Conservation (phyloP, 192 early-diverging fungal genomes). For the Funneliformis mosseae region DNA sequence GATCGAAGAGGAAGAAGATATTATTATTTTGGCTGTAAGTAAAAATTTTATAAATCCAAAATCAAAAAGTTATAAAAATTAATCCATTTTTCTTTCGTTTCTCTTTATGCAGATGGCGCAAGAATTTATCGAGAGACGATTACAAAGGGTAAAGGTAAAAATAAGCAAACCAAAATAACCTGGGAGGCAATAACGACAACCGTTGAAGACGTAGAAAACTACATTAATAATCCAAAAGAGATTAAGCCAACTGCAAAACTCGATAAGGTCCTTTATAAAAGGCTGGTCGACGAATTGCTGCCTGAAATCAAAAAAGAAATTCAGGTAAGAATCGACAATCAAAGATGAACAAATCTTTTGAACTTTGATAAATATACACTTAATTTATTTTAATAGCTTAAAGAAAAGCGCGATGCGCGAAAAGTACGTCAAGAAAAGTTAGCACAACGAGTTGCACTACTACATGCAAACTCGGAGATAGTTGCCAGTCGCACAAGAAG, state of each 20-base stretch:
- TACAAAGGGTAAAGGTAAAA: not conserved
- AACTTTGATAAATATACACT: not conserved
- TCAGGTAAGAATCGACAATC: not conserved
- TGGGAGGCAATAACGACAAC: slow-evolving; percentile 21
- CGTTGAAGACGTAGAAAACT: slow-evolving; percentile 16
- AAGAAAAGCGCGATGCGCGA: not conserved
- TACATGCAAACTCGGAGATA: slow-evolving; percentile 19
- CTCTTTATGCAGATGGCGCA: not conserved
- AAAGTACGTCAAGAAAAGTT: slow-evolving; percentile 19
- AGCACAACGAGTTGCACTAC: slow-evolving; percentile 11
- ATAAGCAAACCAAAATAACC: not conserved
- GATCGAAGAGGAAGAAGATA: slow-evolving; percentile 15
- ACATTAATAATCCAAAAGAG: slow-evolving; percentile 13
- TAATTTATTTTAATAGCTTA: not conserved
- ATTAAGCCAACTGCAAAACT: slow-evolving; percentile 3
- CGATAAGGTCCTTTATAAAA: slow-evolving; percentile 10
- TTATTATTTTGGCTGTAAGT: slow-evolving; percentile 31
- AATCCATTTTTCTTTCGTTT: too few relatives aligned
- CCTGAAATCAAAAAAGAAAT: slow-evolving; percentile 2
- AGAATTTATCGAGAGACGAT: slow-evolving; percentile 23
- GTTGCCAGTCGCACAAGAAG: slow-evolving; percentile 19
- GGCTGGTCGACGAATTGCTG: not conserved
- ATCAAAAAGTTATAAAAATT: not conserved
- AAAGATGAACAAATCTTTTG: not conserved
- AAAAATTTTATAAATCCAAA: not conserved